These are phyloP conservation scores for Phaffia rhodozyma DNA, from an alignment of 1,284 basidiomycete genomes.

Conservation along the genomic window DNA sequence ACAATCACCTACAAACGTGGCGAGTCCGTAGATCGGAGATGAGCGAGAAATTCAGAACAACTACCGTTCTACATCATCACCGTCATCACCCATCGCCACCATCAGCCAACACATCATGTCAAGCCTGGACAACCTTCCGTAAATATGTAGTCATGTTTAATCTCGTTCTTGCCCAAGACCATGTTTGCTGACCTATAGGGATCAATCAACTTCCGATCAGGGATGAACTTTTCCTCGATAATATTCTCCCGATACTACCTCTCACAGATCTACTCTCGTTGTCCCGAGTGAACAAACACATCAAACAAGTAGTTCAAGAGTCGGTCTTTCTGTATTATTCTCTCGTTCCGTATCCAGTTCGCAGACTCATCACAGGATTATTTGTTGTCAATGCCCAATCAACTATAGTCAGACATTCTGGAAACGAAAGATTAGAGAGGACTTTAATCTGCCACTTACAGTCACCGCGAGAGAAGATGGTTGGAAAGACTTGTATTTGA, in stretches of 20 bases:
- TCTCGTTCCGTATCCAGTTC: neutral
- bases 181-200: too few relatives aligned
- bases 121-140: conserved; percentile 4
- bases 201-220: too few relatives aligned
- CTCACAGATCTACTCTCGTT: conserved; percentile 4
- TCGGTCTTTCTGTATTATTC: neutral
- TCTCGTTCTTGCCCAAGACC: too few relatives aligned
- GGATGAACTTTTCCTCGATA: conserved; percentile 15
- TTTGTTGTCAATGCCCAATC: neutral
- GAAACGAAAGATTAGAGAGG: neutral
- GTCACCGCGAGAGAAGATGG: conserved; percentile 7
- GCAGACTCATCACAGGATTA: neutral
- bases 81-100: too few relatives aligned
- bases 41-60: too few relatives aligned
- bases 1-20: too few relatives aligned
- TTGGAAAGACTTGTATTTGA: conserved; percentile 15
- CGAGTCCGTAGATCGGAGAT: too few relatives aligned
- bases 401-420: conserved; percentile 7
- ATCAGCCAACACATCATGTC: neutral
- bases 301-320: neutral
- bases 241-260: neutral
- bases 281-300: neutral
- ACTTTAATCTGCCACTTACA: conserved; percentile 9
- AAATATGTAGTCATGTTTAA: too few relatives aligned
- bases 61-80: too few relatives aligned